Base-by-base conservation (phyloP, 768 basidiomycete species). In the Cantharellus anzutake region DNA sequence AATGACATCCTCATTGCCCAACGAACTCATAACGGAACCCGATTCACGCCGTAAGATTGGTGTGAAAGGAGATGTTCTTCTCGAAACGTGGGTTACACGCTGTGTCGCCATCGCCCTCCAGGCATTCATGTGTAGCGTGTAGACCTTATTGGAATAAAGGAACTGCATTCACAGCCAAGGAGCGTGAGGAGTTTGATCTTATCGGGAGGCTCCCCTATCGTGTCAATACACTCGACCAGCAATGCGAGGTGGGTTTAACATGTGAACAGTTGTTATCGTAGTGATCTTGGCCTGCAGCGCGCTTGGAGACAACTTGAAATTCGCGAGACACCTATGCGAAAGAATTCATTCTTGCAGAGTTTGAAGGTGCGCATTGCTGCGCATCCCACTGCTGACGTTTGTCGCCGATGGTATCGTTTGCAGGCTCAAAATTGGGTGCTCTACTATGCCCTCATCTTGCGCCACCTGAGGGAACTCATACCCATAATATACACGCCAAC, bases 401-500 rank as follows among this genome's bases (percentile, higher is more conserved):
- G 20, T 29, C 20, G 20, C 20, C 20, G 20, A 29, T 29, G 20
- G 20, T 29, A 29, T 29, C 20, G 20, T 29, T 29, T 29, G 20
- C 20, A 29, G 69, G 81, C 79, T 39, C 86, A 89, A 75, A 88
- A 87, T 64, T 80, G 81, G 80, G 82, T 84, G 1, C 72, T 92
- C 29, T 92, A 86, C 71, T 91, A 84, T 69, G 73, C 78, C 2
- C 71, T 94, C 14, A 66, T 85, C 16, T 66, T 72, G 20, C 71
- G 74, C 50, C 75, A 86, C 66, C 70, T 86, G 57, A 73, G 74
- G 58, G 83, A 85, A 66, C 71, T 84, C 53, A 73, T 83, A 35
- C 77, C 77, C 52, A 80, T 91, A 62, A 81, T 90, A 59, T 91
- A 91, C 64, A 92, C 87, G 0, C 86, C 87, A 3, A 86, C 85